Evolutionary conservation across 1,139 yeast genomes (phyloP).

Genomic region (Kodamaea derodonti): DNA sequence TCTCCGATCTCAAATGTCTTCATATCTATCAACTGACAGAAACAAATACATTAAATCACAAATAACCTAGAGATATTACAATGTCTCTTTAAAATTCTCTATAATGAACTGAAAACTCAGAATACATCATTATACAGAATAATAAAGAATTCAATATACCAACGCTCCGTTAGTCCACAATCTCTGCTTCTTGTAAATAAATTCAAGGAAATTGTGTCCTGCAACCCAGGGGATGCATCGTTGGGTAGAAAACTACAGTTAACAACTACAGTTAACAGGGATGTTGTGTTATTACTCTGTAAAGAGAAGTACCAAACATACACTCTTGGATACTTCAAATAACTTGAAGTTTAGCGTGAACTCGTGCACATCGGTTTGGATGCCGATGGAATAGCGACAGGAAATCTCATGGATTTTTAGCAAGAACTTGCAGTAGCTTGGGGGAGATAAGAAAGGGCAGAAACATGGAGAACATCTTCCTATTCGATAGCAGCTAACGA

Average conservation of each 20-base stretch:
- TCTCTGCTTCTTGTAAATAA: constrained; percentile 19
- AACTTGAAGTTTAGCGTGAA: too few species aligned
- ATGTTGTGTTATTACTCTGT: too few species aligned
- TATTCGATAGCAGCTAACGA: constrained; percentile 67
- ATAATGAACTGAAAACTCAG: background rate
- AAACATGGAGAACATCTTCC: too few species aligned
- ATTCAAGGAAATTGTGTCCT: constrained; percentile 42
- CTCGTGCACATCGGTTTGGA: too few species aligned
- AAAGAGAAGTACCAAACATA: too few species aligned
- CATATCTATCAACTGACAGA: background rate
- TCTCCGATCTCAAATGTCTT: background rate
- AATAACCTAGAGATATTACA: background rate
- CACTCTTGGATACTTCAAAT: too few species aligned
- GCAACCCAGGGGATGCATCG: constrained; percentile 62
- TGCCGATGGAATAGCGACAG: too few species aligned
- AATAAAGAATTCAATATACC: constrained; percentile 32
- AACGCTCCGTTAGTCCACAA: constrained; percentile 65
- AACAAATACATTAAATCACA: background rate
- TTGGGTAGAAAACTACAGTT: constrained; percentile 30
- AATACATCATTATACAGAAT: background rate
- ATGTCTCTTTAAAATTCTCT: constrained; percentile 3
- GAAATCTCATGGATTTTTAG: too few species aligned
- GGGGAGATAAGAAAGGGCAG: too few species aligned
- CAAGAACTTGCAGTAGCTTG: too few species aligned
- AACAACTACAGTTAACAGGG: background rate